phyloP scores from a whole-genome alignment of 2,329 filamentous ascomycete genomes.

The Hymenoscyphus albidus region DNA sequence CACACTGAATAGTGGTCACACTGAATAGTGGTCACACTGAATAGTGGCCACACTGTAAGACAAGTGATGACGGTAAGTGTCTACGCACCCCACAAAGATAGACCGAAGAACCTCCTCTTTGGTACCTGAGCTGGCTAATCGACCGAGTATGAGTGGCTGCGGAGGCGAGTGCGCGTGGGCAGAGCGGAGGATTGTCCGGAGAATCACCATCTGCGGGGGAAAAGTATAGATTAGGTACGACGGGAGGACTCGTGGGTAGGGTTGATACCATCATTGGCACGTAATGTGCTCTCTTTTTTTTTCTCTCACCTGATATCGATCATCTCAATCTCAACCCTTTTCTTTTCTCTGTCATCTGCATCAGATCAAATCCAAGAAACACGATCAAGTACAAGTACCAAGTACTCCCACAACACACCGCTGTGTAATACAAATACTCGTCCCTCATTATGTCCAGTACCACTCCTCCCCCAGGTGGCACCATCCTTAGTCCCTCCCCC shows the following conservation, averaged over 20 bases:
- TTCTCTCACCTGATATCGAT: neutral
- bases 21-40: too few species aligned
- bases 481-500: neutral
- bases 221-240: neutral
- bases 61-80: neutral
- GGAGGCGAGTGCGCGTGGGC: neutral
- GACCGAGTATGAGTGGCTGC: too few species aligned
- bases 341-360: neutral
- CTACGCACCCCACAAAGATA: neutral
- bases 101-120: neutral
- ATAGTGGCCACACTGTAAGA: neutral
- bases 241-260: neutral
- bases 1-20: too few species aligned
- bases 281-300: neutral
- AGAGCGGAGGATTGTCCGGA: neutral
- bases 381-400: neutral
- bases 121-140: too few species aligned
- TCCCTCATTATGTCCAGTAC: neutral
- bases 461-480: neutral
- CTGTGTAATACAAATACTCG: neutral
- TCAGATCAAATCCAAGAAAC: neutral
- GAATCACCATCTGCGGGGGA: neutral
- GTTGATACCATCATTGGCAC: neutral
- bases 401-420: neutral
- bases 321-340: neutral